Evolutionary conservation across 2,329 filamentous ascomycete genomes (phyloP).

Genomic region (Colletotrichum somersetense): DNA sequence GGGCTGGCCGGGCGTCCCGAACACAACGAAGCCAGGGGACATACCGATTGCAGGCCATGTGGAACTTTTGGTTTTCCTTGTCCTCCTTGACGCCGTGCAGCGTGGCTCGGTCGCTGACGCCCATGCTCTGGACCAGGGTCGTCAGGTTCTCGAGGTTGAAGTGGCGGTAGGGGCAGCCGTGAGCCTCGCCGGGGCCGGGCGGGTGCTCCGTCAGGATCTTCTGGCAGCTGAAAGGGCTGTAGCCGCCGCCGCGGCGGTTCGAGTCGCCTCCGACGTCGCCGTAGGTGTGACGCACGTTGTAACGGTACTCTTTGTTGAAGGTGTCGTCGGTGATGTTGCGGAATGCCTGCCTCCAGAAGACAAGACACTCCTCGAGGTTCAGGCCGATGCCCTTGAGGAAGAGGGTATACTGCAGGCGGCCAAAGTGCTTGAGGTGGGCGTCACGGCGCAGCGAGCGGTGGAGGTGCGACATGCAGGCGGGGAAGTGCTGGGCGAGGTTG

Average conservation of each 20-base stretch:
- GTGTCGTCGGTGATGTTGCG: slow-evolving; percentile 89
- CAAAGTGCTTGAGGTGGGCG: slow-evolving; percentile 92
- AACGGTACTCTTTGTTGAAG: slow-evolving; percentile 97
- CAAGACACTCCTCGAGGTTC: slow-evolving; percentile 87
- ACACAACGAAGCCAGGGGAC: slow-evolving; percentile 44
- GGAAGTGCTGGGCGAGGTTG: slow-evolving; percentile 83
- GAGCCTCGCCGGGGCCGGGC: slow-evolving; percentile 86
- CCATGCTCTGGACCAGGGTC: slow-evolving; percentile 79
- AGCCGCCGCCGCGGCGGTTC: slow-evolving; percentile 87
- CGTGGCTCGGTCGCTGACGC: slow-evolving; percentile 82
- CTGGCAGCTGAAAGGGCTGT: slow-evolving; percentile 93
- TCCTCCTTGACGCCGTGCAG: slow-evolving; percentile 88
- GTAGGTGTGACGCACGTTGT: slow-evolving; percentile 95
- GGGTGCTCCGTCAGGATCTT: slow-evolving; percentile 93
- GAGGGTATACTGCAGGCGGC: slow-evolving; percentile 92
- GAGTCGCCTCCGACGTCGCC: slow-evolving; percentile 95
- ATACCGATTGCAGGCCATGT: slow-evolving; percentile 93
- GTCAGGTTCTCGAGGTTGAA: slow-evolving; percentile 90
- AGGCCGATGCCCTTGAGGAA: slow-evolving; percentile 97
- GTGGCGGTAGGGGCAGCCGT: slow-evolving; percentile 97
- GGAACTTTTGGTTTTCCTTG: slow-evolving; percentile 87
- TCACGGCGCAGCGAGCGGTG: slow-evolving; percentile 89
- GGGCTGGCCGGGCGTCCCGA: background rate
- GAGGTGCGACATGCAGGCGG: slow-evolving; percentile 93
- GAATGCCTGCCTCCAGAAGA: slow-evolving; percentile 93